Conservation (phyloP, 1,284 basidiomycete species). For the Ganoderma sinense region DNA sequence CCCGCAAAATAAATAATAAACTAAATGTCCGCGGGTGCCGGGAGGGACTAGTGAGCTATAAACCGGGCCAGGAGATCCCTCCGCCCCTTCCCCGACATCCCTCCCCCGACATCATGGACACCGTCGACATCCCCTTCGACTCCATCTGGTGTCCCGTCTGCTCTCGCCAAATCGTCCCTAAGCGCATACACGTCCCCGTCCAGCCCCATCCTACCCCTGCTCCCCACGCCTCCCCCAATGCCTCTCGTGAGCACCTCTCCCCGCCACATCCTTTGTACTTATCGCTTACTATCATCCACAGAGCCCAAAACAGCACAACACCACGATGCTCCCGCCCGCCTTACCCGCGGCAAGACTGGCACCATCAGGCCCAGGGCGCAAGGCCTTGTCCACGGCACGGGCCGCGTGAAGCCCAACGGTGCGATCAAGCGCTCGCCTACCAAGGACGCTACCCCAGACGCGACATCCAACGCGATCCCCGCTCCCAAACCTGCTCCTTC, state of each 20-base stretch:
- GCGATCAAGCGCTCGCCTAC: constrained; percentile 54
- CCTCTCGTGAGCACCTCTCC: constrained; percentile 41
- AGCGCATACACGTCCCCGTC: constrained; percentile 62
- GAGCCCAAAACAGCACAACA: constrained; percentile 38
- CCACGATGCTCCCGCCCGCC: constrained; percentile 37
- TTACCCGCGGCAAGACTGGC: constrained; percentile 50
- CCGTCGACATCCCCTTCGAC: constrained; percentile 61
- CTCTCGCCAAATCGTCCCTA: constrained; percentile 73
- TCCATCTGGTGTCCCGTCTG: constrained; percentile 79
- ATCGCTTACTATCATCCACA: constrained; percentile 28
- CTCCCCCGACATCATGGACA: constrained; percentile 36
- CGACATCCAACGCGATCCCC: constrained; percentile 34
- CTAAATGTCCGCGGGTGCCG: constrained; percentile 23
- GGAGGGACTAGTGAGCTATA: constrained; percentile 26
- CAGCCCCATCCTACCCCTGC: constrained; percentile 40
- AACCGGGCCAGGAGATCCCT: constrained; percentile 27
- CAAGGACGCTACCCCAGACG: constrained; percentile 35
- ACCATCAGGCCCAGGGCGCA: constrained; percentile 49
- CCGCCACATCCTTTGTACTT: constrained; percentile 8
- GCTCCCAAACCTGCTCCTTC: constrained; percentile 22
- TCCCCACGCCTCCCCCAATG: constrained; percentile 44
- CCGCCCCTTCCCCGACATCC: constrained; percentile 32
- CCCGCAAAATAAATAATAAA: constrained; percentile 26
- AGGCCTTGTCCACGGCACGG: constrained; percentile 69
- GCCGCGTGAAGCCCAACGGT: constrained; percentile 62